Base-by-base conservation (phyloP, 768 basidiomycete species). In the Fomitopsis pulvina region DNA sequence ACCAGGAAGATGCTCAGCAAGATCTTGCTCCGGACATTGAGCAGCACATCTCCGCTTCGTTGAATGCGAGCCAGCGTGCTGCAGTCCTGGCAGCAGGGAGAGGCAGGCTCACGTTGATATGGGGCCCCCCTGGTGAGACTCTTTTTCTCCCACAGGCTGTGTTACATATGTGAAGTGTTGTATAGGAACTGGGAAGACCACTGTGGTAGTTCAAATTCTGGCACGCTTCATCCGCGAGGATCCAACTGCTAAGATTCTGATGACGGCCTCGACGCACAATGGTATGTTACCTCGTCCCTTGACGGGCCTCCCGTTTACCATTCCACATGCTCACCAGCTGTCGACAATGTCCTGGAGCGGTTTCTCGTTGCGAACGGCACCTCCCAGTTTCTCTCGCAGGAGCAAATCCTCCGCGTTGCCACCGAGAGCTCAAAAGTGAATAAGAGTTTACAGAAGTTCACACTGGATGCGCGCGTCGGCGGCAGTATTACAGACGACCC, bases 201-300 rank as follows among this genome's bases (percentile, higher is more conserved):
- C 81, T 0, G 83, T 85, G 0, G 81, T 85, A 4, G 73, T 85
- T 2, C 73, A 80, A 52, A 80, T 84, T 25, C 68, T 85, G 14
- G 66, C 68, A 20, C 68, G 68, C 61, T 79, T 47, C 52, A 74
- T 54, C 60, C 63, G 48, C 57, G 56, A 61, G 51, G 53, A 53
- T 57, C 61, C 41, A 57, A 61, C 67, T 1, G 58, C 68, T 8
- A 81, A 76, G 56, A 78, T 85, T 22, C 66, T 85, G 22, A 82
- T 85, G 81, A 81, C 82, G 0, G 83, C 83, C 0, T 85, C 84
- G 0, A 84, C 83, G 0, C 81, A 83, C 55, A 85, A 84, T 51
- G 82, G 82, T 78, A 56, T 53, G 54, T 51, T n/a, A n/a, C n/a
- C n/a, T n/a, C n/a, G n/a, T n/a, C n/a, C n/a, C n/a, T n/a, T n/a